phyloP scores from a whole-genome alignment of 176 grass and related monocot species.

The Lolium rigidum region DNA sequence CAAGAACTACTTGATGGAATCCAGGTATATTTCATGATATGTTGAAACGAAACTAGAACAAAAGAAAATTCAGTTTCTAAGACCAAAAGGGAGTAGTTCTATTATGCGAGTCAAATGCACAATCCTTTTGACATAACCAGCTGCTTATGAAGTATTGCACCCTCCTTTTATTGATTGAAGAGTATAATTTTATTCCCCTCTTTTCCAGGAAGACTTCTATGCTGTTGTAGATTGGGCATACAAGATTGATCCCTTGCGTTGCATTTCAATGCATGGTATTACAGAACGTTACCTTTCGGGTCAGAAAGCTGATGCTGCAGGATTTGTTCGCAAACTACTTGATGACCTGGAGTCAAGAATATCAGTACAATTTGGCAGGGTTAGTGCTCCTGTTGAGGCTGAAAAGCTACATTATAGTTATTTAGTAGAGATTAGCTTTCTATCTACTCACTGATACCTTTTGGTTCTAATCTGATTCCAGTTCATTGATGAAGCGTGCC shows the following conservation, averaged over 20 bases:
- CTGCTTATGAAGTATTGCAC: conserved; percentile 26
- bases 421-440: conserved; percentile 31
- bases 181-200: conserved; percentile 27
- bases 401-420: background rate
- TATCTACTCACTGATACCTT: conserved; percentile 25
- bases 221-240: conserved; percentile 96
- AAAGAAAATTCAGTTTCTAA: background rate
- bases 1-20: conserved; percentile 98
- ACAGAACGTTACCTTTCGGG: conserved; percentile 98
- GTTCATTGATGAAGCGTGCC: conserved; percentile 97
- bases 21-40: conserved; percentile 64
- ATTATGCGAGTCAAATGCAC: conserved; percentile 13
- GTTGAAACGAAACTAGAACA: conserved; percentile 19
- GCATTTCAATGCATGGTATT: conserved; percentile 98
- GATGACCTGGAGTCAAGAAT: conserved; percentile 95
- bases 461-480: conserved; percentile 49
- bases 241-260: conserved; percentile 92
- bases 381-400: conserved; percentile 48
- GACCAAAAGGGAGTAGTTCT: conserved; percentile 13
- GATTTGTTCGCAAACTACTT: conserved; percentile 92
- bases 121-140: conserved; percentile 14
- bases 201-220: conserved; percentile 92
- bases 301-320: conserved; percentile 98
- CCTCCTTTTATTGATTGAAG: conserved; percentile 27
- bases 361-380: conserved; percentile 88